Conservation (phyloP, 2,329 filamentous ascomycete genomes). For the Botryotinia globosa region DNA sequence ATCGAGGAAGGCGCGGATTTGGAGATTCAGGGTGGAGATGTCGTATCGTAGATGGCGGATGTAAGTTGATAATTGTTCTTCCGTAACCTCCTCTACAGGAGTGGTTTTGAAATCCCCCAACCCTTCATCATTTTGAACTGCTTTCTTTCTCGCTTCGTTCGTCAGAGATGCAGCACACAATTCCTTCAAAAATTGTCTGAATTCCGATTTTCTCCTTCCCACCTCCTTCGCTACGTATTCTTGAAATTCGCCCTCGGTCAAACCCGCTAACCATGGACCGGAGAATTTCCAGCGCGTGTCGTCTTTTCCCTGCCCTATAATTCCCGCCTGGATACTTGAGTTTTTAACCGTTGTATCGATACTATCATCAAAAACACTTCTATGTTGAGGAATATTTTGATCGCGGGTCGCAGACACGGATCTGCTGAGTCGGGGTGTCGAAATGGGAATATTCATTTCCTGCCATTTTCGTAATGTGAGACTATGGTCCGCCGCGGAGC, state of each 20-base stretch:
- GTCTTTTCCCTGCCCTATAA: constrained; percentile 30
- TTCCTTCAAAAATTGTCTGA: constrained; percentile 52
- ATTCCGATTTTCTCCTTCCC: constrained; percentile 51
- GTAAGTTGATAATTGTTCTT: constrained; percentile 51
- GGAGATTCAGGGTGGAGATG: constrained; percentile 49
- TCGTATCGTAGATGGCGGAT: constrained; percentile 53
- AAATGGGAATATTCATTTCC: constrained; percentile 72
- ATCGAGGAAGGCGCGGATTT: constrained; percentile 61
- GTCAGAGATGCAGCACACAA: constrained; percentile 49
- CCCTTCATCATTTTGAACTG: constrained; percentile 20
- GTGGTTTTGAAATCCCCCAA: constrained; percentile 36
- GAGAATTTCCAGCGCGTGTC: constrained; percentile 63
- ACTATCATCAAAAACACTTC: constrained; percentile 59
- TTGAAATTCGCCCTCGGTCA: constrained; percentile 59
- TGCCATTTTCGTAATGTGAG: constrained; percentile 82
- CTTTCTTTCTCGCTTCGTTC: constrained; percentile 13
- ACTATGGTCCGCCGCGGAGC: constrained; percentile 76
- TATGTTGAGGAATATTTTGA: not conserved
- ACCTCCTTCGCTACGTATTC: constrained; percentile 54
- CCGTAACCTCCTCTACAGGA: constrained; percentile 44
- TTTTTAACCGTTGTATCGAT: constrained; percentile 49
- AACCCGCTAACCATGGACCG: constrained; percentile 64
- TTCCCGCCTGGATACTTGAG: not conserved
- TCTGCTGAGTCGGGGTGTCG: constrained; percentile 44
- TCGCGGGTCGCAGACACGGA: not conserved